These are phyloP conservation scores for Irpex sp. DNA, from an alignment of 1,284 basidiomycete species.

Conservation along the genomic window DNA sequence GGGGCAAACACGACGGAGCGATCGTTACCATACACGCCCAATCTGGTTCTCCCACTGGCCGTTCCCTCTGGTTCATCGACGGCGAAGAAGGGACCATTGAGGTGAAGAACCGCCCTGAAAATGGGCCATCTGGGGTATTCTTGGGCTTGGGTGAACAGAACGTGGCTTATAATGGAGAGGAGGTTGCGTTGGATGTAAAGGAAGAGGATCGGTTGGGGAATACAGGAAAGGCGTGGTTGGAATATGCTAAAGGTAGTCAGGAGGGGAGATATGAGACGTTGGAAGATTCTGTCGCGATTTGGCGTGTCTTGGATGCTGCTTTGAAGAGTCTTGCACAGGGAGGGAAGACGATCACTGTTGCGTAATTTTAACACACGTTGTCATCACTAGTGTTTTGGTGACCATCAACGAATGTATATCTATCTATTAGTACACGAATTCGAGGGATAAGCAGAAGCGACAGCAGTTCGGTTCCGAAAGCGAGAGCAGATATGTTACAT, in stretches of 20 bases:
- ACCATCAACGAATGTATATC: no score
- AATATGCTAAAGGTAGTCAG: constrained; percentile 32
- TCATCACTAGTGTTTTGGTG: no score
- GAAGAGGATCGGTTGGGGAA: constrained; percentile 9
- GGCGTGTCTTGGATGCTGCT: constrained; percentile 8
- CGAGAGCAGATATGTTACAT: no score
- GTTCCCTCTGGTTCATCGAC: constrained; percentile 31
- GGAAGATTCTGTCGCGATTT: constrained; percentile 25
- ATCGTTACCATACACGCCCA: constrained; percentile 10
- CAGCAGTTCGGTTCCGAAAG: no score
- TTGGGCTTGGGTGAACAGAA: background rate
- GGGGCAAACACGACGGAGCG: constrained; percentile 2
- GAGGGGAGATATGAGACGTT: constrained; percentile 26
- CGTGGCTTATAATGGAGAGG: constrained; percentile 6
- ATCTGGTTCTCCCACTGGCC: constrained; percentile 7
- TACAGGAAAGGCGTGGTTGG: constrained; percentile 24
- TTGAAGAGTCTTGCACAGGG: constrained; percentile 5
- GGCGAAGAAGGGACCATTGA: constrained; percentile 32
- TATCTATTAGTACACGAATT: no score
- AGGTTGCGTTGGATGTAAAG: constrained; percentile 1
- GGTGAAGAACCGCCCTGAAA: constrained; percentile 6
- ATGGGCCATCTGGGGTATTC: background rate
- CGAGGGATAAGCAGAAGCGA: no score
- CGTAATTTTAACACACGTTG: no score
- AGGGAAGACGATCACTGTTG: background rate